A percentile compares a stretch with the other conserved stretches of the same genome.
Conservation (phyloP, 2,329 filamentous ascomycete genomes). For the Calonectria henricotiae region DNA sequence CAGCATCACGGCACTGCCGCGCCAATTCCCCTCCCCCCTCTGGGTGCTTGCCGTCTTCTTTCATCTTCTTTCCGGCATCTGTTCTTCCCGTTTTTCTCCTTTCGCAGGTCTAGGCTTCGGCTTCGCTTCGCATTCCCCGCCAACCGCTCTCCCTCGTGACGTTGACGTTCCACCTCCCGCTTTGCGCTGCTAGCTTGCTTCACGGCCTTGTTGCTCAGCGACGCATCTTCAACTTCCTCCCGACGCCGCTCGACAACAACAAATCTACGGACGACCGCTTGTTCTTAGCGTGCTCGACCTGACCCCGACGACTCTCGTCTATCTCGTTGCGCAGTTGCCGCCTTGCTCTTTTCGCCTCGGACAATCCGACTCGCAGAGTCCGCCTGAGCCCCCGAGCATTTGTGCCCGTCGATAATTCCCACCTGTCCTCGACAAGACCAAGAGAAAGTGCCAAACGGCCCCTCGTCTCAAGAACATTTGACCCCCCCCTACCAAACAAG, state of each 20-base stretch:
- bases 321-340: conserved; percentile 28
- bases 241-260: conserved; percentile 35
- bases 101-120: conserved; percentile 47
- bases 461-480: conserved; percentile 49
- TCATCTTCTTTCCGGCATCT: conserved; percentile 56
- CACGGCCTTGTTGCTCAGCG: conserved; percentile 45
- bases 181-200: conserved; percentile 39
- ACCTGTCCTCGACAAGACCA: conserved; percentile 42
- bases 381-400: conserved; percentile 26
- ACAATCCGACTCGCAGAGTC: conserved; percentile 7
- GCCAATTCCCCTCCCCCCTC: conserved; percentile 60
- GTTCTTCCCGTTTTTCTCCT: conserved; percentile 56
- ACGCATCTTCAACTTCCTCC: conserved; percentile 34
- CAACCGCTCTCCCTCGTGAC: conserved; percentile 44
- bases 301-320: conserved; percentile 26
- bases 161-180: conserved; percentile 29
- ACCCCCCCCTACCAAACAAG: conserved; percentile 48
- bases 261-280: conserved; percentile 33
- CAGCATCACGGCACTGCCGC: conserved; percentile 63
- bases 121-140: conserved; percentile 45
- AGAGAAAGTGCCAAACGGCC: conserved; percentile 39
- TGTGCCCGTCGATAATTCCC: conserved; percentile 20
- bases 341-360: conserved; percentile 12
- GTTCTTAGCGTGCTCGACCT: conserved; percentile 35
- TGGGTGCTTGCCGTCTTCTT: conserved; percentile 62